Percentiles rank a stretch among this genome's conserved stretches.
Evolutionary conservation across 2,329 filamentous ascomycete species (phyloP).

Genomic region (Fusarium sp.): DNA sequence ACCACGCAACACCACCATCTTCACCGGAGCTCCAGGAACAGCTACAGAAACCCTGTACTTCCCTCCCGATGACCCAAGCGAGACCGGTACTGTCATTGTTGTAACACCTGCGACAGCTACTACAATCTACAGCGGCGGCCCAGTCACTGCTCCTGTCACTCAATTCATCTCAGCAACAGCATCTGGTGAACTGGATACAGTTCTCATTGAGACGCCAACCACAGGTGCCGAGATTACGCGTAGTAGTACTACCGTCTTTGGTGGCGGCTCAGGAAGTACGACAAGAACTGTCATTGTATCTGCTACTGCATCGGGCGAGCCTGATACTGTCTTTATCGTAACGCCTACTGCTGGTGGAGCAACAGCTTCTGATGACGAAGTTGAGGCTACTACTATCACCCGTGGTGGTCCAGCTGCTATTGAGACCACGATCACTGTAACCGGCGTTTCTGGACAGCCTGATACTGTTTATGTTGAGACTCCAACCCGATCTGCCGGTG

Average conservation of each 20-base stretch:
- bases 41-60: conserved; percentile 9
- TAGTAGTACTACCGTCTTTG: conserved; percentile 1
- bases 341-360: conserved; percentile 1
- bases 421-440: background rate
- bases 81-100: background rate
- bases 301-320: background rate
- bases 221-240: background rate
- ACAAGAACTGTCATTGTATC: background rate
- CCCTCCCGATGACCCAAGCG: conserved; percentile 4
- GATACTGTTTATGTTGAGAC: conserved; percentile 4
- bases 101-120: background rate
- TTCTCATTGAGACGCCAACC: conserved; percentile 20
- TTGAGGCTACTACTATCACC: background rate
- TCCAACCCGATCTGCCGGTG: background rate
- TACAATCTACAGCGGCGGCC: conserved; percentile 9
- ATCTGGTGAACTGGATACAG: background rate
- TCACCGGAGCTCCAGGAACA: conserved; percentile 1
- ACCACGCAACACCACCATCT: conserved; percentile 2
- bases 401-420: background rate
- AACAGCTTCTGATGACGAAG: background rate
- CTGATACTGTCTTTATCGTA: conserved; percentile 7
- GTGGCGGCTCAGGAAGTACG: background rate
- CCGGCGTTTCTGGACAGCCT: background rate
- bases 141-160: conserved; percentile 4
- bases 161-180: conserved; percentile 10